These are phyloP conservation scores for Penicillium lividum DNA, from an alignment of 495 filamentous ascomycete genomes.

Conservation along the genomic window DNA sequence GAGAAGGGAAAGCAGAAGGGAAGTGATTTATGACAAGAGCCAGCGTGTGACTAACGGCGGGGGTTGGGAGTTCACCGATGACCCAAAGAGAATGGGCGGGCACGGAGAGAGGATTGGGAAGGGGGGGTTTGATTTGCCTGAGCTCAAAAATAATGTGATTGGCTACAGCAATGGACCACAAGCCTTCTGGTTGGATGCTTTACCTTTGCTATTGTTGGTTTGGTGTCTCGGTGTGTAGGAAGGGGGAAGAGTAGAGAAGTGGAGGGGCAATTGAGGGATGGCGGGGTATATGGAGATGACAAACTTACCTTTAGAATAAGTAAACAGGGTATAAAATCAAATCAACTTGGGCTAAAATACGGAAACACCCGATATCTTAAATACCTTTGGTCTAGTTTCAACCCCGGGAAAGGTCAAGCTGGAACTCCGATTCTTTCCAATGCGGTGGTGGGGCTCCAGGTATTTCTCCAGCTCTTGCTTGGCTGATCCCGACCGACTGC, in stretches of 20 bases:
- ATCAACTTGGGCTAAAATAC: conserved; percentile 10
- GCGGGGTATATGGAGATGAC: conserved; percentile 20
- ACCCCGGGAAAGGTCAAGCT: conserved; percentile 35
- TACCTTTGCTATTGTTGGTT: conserved; percentile 10
- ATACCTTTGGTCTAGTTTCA: conserved; percentile 14
- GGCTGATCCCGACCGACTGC: conserved; percentile 36
- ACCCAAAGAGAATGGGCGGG: conserved; percentile 45
- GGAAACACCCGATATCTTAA: conserved; percentile 36
- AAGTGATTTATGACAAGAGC: conserved; percentile 26
- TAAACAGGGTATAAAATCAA: conserved; percentile 16
- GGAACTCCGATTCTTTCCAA: conserved; percentile 48
- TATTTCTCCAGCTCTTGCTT: conserved; percentile 30
- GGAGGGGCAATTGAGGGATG: conserved; percentile 19
- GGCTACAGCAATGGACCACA: conserved; percentile 21
- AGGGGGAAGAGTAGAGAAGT: neutral
- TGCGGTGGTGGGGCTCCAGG: conserved; percentile 39
- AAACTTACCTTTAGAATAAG: conserved; percentile 26
- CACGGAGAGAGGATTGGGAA: conserved; percentile 22
- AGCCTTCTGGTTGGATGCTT: conserved; percentile 23
- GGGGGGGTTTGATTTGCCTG: conserved; percentile 26
- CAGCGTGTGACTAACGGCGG: conserved; percentile 42
- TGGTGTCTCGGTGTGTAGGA: conserved; percentile 7
- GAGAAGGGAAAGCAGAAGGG: conserved; percentile 27
- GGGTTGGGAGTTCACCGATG: conserved; percentile 47
- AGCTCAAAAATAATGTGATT: conserved; percentile 27